Conservation (phyloP, 257 asterid species). For the Nicotiana attenuata region DNA sequence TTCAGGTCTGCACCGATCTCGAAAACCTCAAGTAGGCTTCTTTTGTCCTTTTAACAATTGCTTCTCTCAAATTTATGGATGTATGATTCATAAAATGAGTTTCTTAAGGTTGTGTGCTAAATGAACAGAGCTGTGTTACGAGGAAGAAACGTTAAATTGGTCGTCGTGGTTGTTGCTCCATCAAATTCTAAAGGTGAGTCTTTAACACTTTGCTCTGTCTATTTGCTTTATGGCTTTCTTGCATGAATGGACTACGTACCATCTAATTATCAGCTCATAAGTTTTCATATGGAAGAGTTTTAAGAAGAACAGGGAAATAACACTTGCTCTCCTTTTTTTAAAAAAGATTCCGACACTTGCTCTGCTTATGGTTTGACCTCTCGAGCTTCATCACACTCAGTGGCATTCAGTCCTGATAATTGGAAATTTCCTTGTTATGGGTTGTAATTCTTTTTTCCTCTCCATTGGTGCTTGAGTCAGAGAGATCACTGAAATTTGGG, state of each 20-base stretch:
- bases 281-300: neutral
- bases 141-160: slow-evolving; percentile 81
- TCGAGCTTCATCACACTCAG: neutral
- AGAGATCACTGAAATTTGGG: neutral
- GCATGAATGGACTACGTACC: neutral
- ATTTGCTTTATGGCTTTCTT: neutral
- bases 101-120: slow-evolving; percentile 4
- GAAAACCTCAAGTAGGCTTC: slow-evolving; percentile 73
- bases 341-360: neutral
- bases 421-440: neutral
- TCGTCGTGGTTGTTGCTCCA: slow-evolving; percentile 61
- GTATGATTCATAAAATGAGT: neutral
- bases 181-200: slow-evolving; percentile 60
- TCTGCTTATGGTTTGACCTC: neutral
- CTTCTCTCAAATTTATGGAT: neutral
- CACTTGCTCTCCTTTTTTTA: neutral
- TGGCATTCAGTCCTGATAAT: neutral
- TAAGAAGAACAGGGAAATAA: neutral
- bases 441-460: neutral
- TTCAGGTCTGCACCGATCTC: slow-evolving; percentile 86
- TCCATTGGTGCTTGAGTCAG: neutral
- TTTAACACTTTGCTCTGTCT: slow-evolving; percentile 1
- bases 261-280: neutral
- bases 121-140: slow-evolving; percentile 57
- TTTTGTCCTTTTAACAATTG: neutral